Evolutionary conservation across 305 asterid species (phyloP).

Genomic region (Caryopteris hybrid): DNA sequence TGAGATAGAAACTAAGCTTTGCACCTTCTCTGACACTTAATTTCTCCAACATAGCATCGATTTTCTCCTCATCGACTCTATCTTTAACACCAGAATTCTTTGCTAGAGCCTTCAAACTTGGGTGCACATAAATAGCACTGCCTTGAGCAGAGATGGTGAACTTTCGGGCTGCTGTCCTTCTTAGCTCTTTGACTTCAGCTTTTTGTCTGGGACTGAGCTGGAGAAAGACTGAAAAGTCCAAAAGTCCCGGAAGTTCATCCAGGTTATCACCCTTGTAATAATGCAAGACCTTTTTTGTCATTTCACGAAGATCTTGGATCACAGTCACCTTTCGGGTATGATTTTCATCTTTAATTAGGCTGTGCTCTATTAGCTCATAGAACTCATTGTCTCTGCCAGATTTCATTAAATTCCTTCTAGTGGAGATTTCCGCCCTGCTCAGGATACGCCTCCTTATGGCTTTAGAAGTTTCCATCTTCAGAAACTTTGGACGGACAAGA

Average conservation of each 20-base stretch:
- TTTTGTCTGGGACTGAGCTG: constrained; percentile 58
- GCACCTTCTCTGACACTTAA: constrained; percentile 71
- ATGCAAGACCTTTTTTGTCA: constrained; percentile 83
- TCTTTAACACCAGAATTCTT: constrained; percentile 57
- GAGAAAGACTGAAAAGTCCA: constrained; percentile 78
- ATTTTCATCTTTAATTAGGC: constrained; percentile 72
- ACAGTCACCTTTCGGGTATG: constrained; percentile 69
- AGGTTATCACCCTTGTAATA: constrained; percentile 91
- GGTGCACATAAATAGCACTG: constrained; percentile 88
- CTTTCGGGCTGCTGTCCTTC: constrained; percentile 37
- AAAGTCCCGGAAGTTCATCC: constrained; percentile 94
- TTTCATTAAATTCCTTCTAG: constrained; percentile 44
- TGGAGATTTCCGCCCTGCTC: constrained; percentile 62
- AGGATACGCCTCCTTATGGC: constrained; percentile 68
- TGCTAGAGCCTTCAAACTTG: constrained; percentile 59
- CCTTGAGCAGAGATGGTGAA: constrained; percentile 78
- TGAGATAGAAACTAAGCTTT: constrained; percentile 80
- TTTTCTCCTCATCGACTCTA: constrained; percentile 76
- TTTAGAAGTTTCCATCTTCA: constrained; percentile 63
- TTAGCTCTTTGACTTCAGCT: constrained; percentile 48
- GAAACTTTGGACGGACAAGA: constrained; percentile 92
- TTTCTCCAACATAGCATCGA: constrained; percentile 52
- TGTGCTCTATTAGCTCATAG: constrained; percentile 76
- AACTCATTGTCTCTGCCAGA: constrained; percentile 62
- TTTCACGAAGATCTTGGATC: constrained; percentile 81